Evolutionary conservation across 805 yeast species (phyloP), one percentile per base, ranked within the genome.

Genomic region (Dipodascus albidus): DNA sequence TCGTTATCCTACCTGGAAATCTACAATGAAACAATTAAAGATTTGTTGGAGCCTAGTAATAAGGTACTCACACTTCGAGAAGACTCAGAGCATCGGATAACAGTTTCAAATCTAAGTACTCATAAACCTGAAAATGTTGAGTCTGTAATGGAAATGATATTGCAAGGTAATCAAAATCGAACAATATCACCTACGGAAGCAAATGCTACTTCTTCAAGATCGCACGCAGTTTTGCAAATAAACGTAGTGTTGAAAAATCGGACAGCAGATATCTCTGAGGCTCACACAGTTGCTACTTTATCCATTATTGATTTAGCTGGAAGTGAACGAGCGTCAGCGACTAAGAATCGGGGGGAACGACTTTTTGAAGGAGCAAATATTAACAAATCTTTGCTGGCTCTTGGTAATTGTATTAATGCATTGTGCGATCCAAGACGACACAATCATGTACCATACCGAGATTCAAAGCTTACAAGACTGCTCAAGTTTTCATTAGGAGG

Each of bases 401-500:
- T 91, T 49, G 98, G 97, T 0, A 90, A 89, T 63, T 91, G 97
- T 67, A 90, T 91, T 57, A 89, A 88, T 67, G 96, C 97, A 1
- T 72, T 90, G 47, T 87, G 96, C 68, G 89, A 83, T 59, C 79
- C 81, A 3, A 74, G 82, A 54, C 72, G 78, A 51, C 70, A 79
- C 55, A 75, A 78, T 60, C 96, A 89, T 69, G 79, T 91, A 9
- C 98, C 98, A 0, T 91, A 87, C 67, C 71, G 98, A 60, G 95
- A 91, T 65, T 87, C 96, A 4, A 90, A 90, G 62, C 73, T 91
- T 52, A 91, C 98, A 0, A 71, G 98, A 58, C 72, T 91, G 50
- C 74, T 91, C 53, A 88, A 90, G 64, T 88, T 87, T 64, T 89
- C 96, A 0, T 71, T 91, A 14, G 96, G 96, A 2, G 97, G 97